Evolutionary conservation across 345 rosid species (phyloP).

Genomic region (Pistacia atlantica): DNA sequence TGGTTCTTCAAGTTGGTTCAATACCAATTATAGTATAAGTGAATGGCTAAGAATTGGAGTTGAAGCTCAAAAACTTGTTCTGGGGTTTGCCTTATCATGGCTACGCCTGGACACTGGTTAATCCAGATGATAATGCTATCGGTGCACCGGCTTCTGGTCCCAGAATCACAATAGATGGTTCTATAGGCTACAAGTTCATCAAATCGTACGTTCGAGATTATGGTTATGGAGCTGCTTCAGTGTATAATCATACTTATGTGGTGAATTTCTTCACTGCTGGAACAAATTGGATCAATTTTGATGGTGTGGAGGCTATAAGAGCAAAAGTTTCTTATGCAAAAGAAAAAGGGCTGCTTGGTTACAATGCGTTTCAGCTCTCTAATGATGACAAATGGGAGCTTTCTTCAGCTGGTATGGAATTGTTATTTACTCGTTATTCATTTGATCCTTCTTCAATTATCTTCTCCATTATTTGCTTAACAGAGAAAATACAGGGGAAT

Average conservation of each 20-base stretch:
- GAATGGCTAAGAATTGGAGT: slow-evolving; percentile 32
- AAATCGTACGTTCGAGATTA: slow-evolving; percentile 3
- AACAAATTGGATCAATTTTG: slow-evolving; percentile 13
- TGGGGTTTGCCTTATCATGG: slow-evolving; percentile 38
- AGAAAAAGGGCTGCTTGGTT: slow-evolving; percentile 17
- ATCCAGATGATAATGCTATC: slow-evolving; percentile 6
- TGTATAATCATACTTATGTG: slow-evolving; percentile 7
- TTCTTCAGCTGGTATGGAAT: not conserved
- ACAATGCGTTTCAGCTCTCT: slow-evolving; percentile 8
- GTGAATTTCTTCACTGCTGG: not conserved
- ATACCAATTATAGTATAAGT: slow-evolving; percentile 12
- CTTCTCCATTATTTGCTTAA: not conserved
- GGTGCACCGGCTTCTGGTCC: slow-evolving; percentile 29
- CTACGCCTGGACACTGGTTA: slow-evolving; percentile 26
- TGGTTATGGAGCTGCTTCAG: slow-evolving; percentile 1
- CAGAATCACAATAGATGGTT: slow-evolving; percentile 19
- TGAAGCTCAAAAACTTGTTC: slow-evolving; percentile 21
- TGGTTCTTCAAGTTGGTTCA: slow-evolving; percentile 10
- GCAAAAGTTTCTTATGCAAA: slow-evolving; percentile 14
- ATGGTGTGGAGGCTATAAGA: slow-evolving; percentile 7
- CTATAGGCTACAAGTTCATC: slow-evolving; percentile 11
- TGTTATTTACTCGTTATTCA: not conserved
- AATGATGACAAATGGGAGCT: slow-evolving; percentile 17
- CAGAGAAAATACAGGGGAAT: not conserved
- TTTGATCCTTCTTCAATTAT: not conserved